Conservation (phyloP, 345 rosid species). For the Citrus unshiu region DNA sequence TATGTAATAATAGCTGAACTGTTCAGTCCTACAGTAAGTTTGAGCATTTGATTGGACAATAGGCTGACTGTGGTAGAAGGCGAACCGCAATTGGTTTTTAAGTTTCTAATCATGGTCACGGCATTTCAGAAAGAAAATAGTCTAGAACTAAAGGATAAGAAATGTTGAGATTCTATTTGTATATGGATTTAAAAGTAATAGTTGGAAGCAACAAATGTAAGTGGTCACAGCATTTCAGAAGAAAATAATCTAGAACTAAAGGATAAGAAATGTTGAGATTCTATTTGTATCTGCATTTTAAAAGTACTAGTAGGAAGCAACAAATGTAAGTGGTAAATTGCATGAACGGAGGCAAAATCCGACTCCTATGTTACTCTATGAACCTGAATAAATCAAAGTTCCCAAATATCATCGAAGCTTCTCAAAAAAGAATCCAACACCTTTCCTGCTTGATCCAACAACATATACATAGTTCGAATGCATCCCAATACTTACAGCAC, state of each 20-base stretch:
- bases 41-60: background rate
- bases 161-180: background rate
- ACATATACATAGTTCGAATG: background rate
- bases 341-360: background rate
- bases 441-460: background rate
- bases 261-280: too few species aligned
- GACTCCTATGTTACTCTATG: background rate
- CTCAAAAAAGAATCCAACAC: background rate
- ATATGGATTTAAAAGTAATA: background rate
- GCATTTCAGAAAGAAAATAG: background rate
- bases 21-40: conserved; percentile 29
- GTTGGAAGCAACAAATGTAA: background rate
- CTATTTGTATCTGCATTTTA: background rate
- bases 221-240: background rate
- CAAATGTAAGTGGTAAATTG: background rate
- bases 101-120: background rate
- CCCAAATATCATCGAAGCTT: background rate
- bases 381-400: background rate
- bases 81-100: background rate
- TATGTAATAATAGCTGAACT: conserved; percentile 36
- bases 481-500: too few species aligned
- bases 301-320: background rate
- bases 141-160: background rate
- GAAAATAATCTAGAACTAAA: too few species aligned
- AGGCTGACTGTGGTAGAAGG: background rate